These are phyloP conservation scores for Colletotrichum tropicale DNA, from an alignment of 2,329 filamentous ascomycete species.

Conservation along the genomic window DNA sequence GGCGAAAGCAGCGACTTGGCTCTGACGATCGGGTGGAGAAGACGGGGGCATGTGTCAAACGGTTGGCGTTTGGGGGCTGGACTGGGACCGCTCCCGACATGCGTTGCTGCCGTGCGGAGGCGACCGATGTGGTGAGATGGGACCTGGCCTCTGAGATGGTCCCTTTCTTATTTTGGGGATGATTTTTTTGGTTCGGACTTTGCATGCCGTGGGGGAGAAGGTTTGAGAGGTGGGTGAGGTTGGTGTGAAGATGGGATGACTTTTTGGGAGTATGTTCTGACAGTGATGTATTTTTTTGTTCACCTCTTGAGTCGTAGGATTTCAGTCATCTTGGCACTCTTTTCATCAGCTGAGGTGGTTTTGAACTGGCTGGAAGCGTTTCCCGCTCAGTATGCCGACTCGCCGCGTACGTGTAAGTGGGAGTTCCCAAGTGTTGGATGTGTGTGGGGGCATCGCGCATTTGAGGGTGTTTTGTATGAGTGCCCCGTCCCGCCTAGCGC, in stretches of 20 bases:
- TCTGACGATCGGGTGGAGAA: constrained; percentile 3
- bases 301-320: background rate
- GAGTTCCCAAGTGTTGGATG: background rate
- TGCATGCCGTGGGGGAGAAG: background rate
- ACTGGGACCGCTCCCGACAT: background rate
- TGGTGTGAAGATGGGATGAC: background rate
- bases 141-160: background rate
- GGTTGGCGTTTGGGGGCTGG: constrained; percentile 3
- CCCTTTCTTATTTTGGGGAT: background rate
- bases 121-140: background rate
- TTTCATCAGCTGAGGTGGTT: background rate
- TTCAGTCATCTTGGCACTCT: background rate
- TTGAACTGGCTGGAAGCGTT: background rate
- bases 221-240: background rate
- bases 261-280: background rate
- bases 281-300: background rate
- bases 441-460: background rate
- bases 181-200: background rate
- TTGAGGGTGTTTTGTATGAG: background rate
- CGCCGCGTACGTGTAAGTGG: background rate
- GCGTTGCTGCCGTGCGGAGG: background rate
- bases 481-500: background rate
- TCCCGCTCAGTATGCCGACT: background rate
- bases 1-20: background rate
- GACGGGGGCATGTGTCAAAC: background rate